Conservation (phyloP, 257 asterid species). For the Rehmannia glutinosa region DNA sequence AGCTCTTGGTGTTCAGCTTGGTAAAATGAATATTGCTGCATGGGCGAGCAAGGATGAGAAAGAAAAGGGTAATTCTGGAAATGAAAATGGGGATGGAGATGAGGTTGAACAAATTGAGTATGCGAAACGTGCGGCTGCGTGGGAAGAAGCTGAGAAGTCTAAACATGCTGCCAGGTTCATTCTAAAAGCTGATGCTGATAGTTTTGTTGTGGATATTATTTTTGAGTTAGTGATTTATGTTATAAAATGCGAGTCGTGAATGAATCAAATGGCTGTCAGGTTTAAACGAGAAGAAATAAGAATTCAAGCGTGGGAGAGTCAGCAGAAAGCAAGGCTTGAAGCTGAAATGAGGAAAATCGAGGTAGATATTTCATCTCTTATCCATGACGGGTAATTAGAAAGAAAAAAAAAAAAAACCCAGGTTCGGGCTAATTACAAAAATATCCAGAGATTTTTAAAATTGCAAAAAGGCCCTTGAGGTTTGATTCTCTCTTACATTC, state of each 20-base stretch:
- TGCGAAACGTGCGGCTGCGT: constrained; percentile 80
- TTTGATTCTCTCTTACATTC: no score
- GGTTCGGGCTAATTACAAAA: no score
- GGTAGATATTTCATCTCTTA: constrained; percentile 33
- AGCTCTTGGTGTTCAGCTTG: constrained; percentile 90
- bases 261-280: constrained; percentile 32
- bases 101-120: constrained; percentile 63
- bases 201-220: neutral
- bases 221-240: neutral
- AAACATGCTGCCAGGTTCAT: constrained; percentile 82
- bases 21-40: constrained; percentile 95
- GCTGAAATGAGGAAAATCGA: constrained; percentile 96
- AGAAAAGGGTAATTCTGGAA: constrained; percentile 35
- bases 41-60: constrained; percentile 96
- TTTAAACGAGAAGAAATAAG: constrained; percentile 82
- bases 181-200: neutral
- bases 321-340: constrained; percentile 86
- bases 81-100: constrained; percentile 26
- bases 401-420: no score
- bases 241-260: neutral
- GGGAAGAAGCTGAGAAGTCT: constrained; percentile 92
- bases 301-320: constrained; percentile 97
- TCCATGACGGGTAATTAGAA: no score
- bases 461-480: no score
- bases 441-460: no score